phyloP scores from a whole-genome alignment of 2,329 filamentous ascomycete genomes.

The Mollisia scopiformis region DNA sequence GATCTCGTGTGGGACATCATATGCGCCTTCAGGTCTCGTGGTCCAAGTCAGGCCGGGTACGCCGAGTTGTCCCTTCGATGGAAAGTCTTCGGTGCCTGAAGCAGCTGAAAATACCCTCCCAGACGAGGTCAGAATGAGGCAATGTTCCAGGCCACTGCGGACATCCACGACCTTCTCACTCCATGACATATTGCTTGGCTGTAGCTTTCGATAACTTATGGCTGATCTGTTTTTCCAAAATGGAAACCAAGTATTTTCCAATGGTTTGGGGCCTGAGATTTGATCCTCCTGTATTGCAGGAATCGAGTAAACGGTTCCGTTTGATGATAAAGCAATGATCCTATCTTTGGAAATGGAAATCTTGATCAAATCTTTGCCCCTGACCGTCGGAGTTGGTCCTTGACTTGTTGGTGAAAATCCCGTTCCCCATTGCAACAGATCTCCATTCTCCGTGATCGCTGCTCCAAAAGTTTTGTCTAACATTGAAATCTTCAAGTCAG shows the following conservation, averaged over 20 bases:
- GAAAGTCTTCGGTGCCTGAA: conserved; percentile 76
- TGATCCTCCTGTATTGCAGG: conserved; percentile 78
- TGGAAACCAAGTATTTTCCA: conserved; percentile 70
- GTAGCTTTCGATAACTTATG: conserved; percentile 74
- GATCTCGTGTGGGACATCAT: conserved; percentile 83
- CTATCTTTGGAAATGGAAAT: conserved; percentile 80
- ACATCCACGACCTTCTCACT: conserved; percentile 77
- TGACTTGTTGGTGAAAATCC: conserved; percentile 69
- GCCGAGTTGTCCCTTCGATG: conserved; percentile 83
- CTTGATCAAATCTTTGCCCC: conserved; percentile 78
- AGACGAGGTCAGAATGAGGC: conserved; percentile 78
- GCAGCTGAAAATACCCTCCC: conserved; percentile 91
- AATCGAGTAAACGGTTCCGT: conserved; percentile 82
- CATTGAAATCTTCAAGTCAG: too few relatives aligned
- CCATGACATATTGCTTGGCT: conserved; percentile 64
- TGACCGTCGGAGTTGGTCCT: conserved; percentile 71
- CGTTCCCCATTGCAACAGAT: conserved; percentile 89
- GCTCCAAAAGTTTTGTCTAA: conserved; percentile 82
- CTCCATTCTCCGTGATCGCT: conserved; percentile 84
- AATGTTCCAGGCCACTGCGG: conserved; percentile 81
- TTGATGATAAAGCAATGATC: conserved; percentile 75
- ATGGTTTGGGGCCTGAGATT: conserved; percentile 60
- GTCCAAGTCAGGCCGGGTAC: conserved; percentile 81
- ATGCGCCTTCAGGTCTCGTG: conserved; percentile 75
- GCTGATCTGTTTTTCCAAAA: conserved; percentile 65